Evolutionary conservation across 1,139 yeast species (phyloP), one percentile per base, ranked within the genome.

Genomic region (Petasospora fabianii): DNA sequence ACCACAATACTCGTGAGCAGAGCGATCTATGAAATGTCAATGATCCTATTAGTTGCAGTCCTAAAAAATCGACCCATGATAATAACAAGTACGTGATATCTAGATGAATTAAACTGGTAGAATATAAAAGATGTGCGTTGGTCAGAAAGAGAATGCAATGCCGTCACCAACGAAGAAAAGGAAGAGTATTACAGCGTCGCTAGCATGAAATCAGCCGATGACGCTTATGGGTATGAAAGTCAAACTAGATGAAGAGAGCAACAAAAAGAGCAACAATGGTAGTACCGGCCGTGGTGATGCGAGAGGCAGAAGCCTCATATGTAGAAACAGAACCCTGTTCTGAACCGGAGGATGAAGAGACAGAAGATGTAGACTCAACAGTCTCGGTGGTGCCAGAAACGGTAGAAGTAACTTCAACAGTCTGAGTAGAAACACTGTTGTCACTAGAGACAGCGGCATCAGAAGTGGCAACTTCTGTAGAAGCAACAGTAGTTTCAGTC

Each of bases 351-450:
- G 22, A 20, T 20, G 22, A 7, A 20, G 22, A 20, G 10, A 7
- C 9, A 11, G 28, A 11, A 13, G 28, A 26, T 8, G 28, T 26
- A 11, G 17, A n/a, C 9, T 26, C 17, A 26, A 17, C 28, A 24
- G 60, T 59, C 20, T 18, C 32, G 11, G 18, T 18, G n/a, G 24
- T 19, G n/a, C 24, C 51, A 15, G 53, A 36, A 36, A 38, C 39
- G 27, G 34, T 39, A 16, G 47, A 21, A 15, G 42, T 43, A 13
- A 44, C 32, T 10, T 26, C 15, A n/a, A 11, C 17, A 17, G n/a
- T 18, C 15, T 18, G 54, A 42, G 30, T 11, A n/a, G n/a, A 11
- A 12, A 12, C 9, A 12, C 10, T 13, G 6, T 8, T 12, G 13
- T 24, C 17, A 26, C 17, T 14, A 17, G 17, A 26, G n/a, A 14